Evolutionary conservation across 164 flowering plant species (phyloP).

Genomic region (Brasenia schreberi): DNA sequence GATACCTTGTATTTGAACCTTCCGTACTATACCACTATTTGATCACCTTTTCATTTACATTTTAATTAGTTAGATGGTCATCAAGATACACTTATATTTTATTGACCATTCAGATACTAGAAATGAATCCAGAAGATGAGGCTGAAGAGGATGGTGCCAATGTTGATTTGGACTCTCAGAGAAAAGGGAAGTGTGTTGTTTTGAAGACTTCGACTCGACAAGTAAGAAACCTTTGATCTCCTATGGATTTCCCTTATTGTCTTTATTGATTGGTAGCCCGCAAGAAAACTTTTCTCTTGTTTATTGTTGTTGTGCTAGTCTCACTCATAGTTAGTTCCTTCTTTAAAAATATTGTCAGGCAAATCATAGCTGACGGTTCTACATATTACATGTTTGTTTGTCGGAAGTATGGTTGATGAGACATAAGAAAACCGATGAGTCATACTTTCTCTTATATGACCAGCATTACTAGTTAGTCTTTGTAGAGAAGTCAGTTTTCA

Average conservation of each 20-base stretch:
- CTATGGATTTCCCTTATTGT: background rate
- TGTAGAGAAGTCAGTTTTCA: no score
- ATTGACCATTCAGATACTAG: conserved; percentile 37
- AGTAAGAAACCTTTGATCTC: conserved; percentile 20
- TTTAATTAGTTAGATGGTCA: background rate
- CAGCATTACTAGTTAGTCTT: no score
- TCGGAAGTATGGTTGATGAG: no score
- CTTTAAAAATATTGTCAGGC: no score
- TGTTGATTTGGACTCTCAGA: conserved; percentile 88
- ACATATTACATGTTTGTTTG: background rate
- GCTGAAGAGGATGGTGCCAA: conserved; percentile 98
- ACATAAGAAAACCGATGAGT: no score
- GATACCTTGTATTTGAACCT: no score
- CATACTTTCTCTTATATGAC: no score
- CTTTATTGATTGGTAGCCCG: background rate
- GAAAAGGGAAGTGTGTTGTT: conserved; percentile 94
- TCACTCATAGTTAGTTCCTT: no score
- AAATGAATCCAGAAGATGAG: conserved; percentile 96
- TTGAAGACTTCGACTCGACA: conserved; percentile 90
- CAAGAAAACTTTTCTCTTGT: background rate
- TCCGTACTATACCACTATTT: no score
- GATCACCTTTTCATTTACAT: background rate
- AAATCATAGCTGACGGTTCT: background rate
- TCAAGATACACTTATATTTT: background rate
- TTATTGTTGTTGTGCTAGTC: background rate